phyloP scores from a whole-genome alignment of 495 filamentous ascomycete genomes.

The Talaromyces borbonicus region DNA sequence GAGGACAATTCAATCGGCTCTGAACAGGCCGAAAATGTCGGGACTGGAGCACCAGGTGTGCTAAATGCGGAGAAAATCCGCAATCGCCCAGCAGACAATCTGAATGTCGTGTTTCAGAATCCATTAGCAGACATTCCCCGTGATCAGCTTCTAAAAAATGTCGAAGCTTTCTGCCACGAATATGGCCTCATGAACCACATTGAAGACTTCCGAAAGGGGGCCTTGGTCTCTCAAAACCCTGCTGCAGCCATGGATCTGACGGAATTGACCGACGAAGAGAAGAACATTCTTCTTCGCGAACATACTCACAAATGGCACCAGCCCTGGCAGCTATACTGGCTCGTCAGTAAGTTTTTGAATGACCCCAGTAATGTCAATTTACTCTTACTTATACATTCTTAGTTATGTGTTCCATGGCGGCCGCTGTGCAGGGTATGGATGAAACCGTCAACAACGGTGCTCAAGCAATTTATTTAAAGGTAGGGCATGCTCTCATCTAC shows the following conservation, averaged over 20 bases:
- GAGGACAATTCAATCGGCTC: conserved; percentile 1
- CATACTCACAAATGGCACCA: conserved; percentile 47
- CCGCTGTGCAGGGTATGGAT: conserved; percentile 56
- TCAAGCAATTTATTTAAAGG: conserved; percentile 52
- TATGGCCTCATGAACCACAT: conserved; percentile 33
- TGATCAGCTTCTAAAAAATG: conserved; percentile 37
- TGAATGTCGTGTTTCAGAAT: conserved; percentile 36
- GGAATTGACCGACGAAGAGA: conserved; percentile 38
- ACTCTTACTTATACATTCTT: neutral
- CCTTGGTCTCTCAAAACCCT: conserved; percentile 43
- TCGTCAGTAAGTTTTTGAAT: conserved; percentile 39
- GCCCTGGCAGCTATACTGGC: conserved; percentile 45
- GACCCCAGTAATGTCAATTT: conserved; percentile 8
- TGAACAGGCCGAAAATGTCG: conserved; percentile 7
- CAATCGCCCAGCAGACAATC: conserved; percentile 9
- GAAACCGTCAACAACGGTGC: conserved; percentile 76
- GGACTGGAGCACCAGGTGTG: neutral
- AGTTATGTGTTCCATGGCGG: conserved; percentile 38
- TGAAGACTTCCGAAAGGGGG: conserved; percentile 41
- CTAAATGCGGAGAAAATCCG: conserved; percentile 16
- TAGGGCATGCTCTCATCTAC: conserved; percentile 9
- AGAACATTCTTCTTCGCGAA: conserved; percentile 33
- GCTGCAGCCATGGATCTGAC: conserved; percentile 25
- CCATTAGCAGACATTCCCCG: conserved; percentile 40
- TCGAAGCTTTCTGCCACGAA: conserved; percentile 38